A percentile compares a stretch with the other conserved stretches of the same genome.
These are phyloP conservation scores for Pharnaceum exiguum DNA, from an alignment of 148 eudicot species.

Conservation along the genomic window DNA sequence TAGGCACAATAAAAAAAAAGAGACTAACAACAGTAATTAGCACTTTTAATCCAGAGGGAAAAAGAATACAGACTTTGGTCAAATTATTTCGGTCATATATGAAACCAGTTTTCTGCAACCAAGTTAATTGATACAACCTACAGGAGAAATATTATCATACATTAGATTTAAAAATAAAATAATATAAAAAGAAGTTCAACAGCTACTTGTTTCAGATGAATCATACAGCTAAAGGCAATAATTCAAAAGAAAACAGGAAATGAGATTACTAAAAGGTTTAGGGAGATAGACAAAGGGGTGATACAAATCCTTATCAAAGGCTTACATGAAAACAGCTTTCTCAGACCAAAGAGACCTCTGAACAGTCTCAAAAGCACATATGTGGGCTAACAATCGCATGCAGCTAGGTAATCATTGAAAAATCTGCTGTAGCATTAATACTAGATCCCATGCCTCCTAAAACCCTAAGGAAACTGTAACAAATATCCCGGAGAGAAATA, in stretches of 20 bases:
- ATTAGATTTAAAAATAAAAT: conserved; percentile 20
- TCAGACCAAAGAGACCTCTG: neutral
- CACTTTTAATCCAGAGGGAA: neutral
- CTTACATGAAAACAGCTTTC: neutral
- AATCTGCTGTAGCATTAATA: neutral
- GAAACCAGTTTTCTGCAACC: conserved; percentile 84
- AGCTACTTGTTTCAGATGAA: neutral
- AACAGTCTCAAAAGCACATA: neutral
- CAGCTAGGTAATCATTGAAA: neutral
- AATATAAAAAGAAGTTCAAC: neutral
- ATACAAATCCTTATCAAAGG: neutral
- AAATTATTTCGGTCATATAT: conserved; percentile 73
- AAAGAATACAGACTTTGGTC: conserved; percentile 62
- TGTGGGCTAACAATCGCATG: neutral
- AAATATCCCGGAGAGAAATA: no score
- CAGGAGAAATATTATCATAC: conserved; percentile 35
- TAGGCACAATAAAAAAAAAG: no score
- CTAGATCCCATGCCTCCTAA: no score
- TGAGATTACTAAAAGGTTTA: conserved; percentile 1
- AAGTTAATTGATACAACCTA: conserved; percentile 94
- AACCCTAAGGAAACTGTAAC: no score
- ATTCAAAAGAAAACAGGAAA: neutral
- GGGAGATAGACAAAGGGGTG: neutral
- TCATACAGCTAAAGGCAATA: neutral
- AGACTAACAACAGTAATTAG: neutral